A percentile compares a stretch with the other conserved stretches of the same genome.
These are phyloP conservation scores for Suillus brevipes DNA, from an alignment of 768 basidiomycete genomes.

Conservation along the genomic window DNA sequence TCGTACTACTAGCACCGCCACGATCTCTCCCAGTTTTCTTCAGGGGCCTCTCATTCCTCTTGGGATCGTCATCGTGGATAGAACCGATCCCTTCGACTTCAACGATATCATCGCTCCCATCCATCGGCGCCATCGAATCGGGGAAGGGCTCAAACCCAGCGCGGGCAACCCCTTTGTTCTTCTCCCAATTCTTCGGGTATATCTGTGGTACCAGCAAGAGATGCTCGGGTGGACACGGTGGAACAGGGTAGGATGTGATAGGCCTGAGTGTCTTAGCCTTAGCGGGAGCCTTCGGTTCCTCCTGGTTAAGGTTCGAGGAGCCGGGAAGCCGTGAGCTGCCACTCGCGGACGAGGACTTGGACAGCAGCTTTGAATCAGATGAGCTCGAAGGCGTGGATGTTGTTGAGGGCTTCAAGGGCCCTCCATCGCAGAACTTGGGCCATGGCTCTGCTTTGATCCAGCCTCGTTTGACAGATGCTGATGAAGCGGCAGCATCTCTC, in stretches of 20 bases:
- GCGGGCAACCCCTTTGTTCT: constrained; percentile 14
- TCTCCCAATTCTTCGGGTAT: constrained; percentile 8
- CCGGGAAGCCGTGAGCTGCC: too few relatives aligned
- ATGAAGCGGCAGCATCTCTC: neutral
- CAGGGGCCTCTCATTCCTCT: neutral
- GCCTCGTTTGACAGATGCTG: neutral
- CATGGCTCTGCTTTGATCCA: neutral
- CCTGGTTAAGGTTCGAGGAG: neutral
- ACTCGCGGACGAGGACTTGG: neutral
- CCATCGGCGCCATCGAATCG: neutral
- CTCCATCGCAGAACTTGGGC: neutral
- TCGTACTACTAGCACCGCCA: neutral
- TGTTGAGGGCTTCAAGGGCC: neutral
- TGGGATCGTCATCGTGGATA: neutral
- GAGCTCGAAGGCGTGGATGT: too few relatives aligned
- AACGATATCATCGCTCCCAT: neutral
- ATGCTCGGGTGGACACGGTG: constrained; percentile 28
- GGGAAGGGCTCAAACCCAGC: constrained; percentile 16
- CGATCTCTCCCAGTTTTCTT: neutral
- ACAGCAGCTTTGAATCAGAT: neutral
- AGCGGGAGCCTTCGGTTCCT: neutral
- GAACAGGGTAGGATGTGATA: constrained; percentile 30
- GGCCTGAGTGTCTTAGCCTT: constrained; percentile 29
- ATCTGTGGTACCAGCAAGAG: constrained; percentile 12
- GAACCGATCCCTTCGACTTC: neutral